A percentile compares a stretch with the other conserved stretches of the same genome.
These are phyloP conservation scores for Draba incana DNA, from an alignment of 345 rosid species.

Conservation along the genomic window DNA sequence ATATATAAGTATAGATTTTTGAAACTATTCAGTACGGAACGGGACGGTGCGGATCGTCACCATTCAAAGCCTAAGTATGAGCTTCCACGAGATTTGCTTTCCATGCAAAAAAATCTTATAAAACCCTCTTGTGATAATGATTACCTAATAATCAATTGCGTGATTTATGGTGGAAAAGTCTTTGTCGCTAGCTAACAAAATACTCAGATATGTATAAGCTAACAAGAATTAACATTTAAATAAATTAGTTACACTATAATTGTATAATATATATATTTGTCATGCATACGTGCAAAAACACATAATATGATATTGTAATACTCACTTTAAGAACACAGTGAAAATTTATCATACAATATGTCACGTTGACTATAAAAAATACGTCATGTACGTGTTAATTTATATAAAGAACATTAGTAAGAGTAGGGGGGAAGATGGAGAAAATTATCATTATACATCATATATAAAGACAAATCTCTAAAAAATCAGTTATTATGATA, in stretches of 20 bases:
- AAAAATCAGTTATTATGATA: too few relatives aligned
- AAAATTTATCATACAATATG: conserved; percentile 21
- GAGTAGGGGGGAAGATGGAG: not conserved
- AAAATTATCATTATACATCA: too few relatives aligned
- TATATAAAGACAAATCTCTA: too few relatives aligned
- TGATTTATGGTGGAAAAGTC: conserved; percentile 24
- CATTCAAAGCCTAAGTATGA: too few relatives aligned
- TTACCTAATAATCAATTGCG: conserved; percentile 26
- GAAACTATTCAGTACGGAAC: too few relatives aligned
- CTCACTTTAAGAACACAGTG: conserved; percentile 4
- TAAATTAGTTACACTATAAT: not conserved
- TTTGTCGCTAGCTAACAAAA: conserved; percentile 23
- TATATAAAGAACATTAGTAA: not conserved
- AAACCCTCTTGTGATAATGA: not conserved
- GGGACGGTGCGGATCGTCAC: too few relatives aligned
- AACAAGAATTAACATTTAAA: not conserved
- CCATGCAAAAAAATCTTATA: conserved; percentile 13
- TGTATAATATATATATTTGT: conserved; percentile 17
- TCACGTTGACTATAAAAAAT: not conserved
- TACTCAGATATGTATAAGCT: not conserved
- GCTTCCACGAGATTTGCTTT: conserved; percentile 26
- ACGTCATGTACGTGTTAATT: not conserved
- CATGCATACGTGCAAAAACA: conserved; percentile 28
- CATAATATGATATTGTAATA: not conserved
- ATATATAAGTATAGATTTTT: too few relatives aligned